Percentiles rank a stretch among this genome's conserved stretches.
Conservation (phyloP, 2,329 filamentous ascomycete genomes). For the Catunica adiposa region DNA sequence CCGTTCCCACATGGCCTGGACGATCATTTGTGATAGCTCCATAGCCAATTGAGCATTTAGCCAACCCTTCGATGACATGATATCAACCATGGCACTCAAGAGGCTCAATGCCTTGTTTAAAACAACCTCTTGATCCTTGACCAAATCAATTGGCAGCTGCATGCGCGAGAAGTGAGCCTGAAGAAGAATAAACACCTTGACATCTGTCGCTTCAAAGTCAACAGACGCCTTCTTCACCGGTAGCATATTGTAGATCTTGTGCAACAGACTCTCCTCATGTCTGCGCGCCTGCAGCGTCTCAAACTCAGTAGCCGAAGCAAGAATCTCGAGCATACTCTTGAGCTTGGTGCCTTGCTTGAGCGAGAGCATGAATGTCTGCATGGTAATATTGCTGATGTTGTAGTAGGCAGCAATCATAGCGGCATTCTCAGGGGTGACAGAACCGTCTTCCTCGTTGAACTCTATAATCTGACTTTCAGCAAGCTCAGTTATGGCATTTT, state of each 20-base stretch:
- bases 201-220: constrained; percentile 83
- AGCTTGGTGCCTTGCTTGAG: constrained; percentile 79
- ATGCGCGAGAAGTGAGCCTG: constrained; percentile 96
- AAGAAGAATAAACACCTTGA: constrained; percentile 93
- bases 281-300: constrained; percentile 87
- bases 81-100: constrained; percentile 82
- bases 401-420: constrained; percentile 99
- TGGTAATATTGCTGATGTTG: constrained; percentile 97
- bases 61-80: constrained; percentile 87
- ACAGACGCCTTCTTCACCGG: constrained; percentile 88
- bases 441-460: constrained; percentile 84
- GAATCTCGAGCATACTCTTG: constrained; percentile 91
- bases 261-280: constrained; percentile 75
- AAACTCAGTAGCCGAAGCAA: constrained; percentile 92
- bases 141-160: constrained; percentile 87
- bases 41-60: constrained; percentile 96
- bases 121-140: constrained; percentile 86
- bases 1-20: constrained; percentile 97
- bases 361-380: constrained; percentile 95
- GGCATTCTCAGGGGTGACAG: constrained; percentile 75
- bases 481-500: constrained; percentile 79
- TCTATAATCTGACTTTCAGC: constrained; percentile 90
- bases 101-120: constrained; percentile 72
- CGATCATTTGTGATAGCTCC: constrained; percentile 98
- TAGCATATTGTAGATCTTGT: constrained; percentile 82